These are phyloP conservation scores for Globisporangium perplexum DNA, from an alignment of 352 stramenopile genomes.

Conservation along the genomic window DNA sequence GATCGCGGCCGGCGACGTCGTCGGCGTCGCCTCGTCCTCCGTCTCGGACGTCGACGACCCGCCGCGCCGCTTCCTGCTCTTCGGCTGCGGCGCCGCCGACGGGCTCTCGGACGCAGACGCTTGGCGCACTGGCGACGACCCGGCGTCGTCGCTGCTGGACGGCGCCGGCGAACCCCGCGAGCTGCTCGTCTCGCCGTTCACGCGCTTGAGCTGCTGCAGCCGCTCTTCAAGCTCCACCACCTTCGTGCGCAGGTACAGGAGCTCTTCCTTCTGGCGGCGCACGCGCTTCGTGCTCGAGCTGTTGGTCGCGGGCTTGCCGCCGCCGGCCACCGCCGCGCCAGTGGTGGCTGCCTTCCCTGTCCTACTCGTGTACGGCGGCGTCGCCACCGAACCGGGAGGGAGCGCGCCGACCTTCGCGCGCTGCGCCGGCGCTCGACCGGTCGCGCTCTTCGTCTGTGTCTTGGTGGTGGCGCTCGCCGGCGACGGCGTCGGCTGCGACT, in stretches of 20 bases:
- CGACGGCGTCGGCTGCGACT: not conserved
- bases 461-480: not conserved
- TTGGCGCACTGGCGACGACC: slow-evolving; percentile 1
- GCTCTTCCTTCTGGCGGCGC: slow-evolving; percentile 17
- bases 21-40: not conserved
- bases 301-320: not conserved
- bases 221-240: slow-evolving; percentile 18
- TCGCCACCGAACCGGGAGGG: not conserved
- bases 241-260: slow-evolving; percentile 16
- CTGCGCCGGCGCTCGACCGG: not conserved
- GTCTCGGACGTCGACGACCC: slow-evolving; percentile 1
- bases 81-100: not conserved
- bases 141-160: slow-evolving; percentile 5
- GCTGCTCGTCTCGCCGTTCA: slow-evolving; percentile 6
- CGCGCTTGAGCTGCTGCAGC: slow-evolving; percentile 12
- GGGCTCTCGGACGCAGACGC: not conserved
- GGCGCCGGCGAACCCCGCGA: slow-evolving; percentile 4
- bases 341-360: not conserved
- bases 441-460: not conserved
- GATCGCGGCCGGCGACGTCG: slow-evolving; percentile 15
- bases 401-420: not conserved
- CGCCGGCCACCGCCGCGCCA: not conserved
- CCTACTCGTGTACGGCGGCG: not conserved
- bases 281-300: slow-evolving; percentile 17
- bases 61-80: not conserved